Conservation (phyloP, 257 asterid genomes). For the Hygrophila difformis region DNA sequence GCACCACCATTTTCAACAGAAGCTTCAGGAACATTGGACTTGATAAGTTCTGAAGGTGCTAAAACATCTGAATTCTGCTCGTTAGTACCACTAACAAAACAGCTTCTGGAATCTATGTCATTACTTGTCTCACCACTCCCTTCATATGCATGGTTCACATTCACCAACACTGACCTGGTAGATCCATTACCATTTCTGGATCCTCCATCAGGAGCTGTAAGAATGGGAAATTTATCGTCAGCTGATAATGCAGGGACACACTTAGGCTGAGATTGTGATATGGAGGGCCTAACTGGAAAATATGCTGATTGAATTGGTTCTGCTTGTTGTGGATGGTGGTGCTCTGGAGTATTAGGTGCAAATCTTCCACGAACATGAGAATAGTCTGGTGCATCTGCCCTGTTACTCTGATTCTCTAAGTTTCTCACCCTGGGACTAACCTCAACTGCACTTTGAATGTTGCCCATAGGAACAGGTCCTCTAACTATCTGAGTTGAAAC, state of each 20-base stretch:
- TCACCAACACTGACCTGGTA: conserved; percentile 17
- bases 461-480: conserved; percentile 54
- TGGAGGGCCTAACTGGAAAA: conserved; percentile 20
- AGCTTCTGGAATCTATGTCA: conserved; percentile 19
- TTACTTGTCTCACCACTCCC: conserved; percentile 24
- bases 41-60: conserved; percentile 19
- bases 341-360: conserved; percentile 38
- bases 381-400: conserved; percentile 58
- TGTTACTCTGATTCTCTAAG: conserved; percentile 47
- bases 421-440: conserved; percentile 49
- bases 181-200: conserved; percentile 19
- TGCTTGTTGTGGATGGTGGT: conserved; percentile 26
- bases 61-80: conserved; percentile 19
- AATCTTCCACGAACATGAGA: conserved; percentile 34
- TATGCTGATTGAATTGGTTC: conserved; percentile 28
- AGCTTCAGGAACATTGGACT: conserved; percentile 14
- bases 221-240: conserved; percentile 24
- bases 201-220: conserved; percentile 5
- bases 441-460: conserved; percentile 40
- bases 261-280: conserved; percentile 17
- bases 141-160: conserved; percentile 12
- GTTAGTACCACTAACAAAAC: conserved; percentile 18
- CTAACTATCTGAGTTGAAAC: conserved; percentile 46
- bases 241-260: conserved; percentile 25
- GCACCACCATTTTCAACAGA: conserved; percentile 22